A percentile compares a stretch with the other conserved stretches of the same genome.
These are phyloP conservation scores for Rhodotorula toruloides DNA, from an alignment of 768 basidiomycete genomes.

Conservation along the genomic window DNA sequence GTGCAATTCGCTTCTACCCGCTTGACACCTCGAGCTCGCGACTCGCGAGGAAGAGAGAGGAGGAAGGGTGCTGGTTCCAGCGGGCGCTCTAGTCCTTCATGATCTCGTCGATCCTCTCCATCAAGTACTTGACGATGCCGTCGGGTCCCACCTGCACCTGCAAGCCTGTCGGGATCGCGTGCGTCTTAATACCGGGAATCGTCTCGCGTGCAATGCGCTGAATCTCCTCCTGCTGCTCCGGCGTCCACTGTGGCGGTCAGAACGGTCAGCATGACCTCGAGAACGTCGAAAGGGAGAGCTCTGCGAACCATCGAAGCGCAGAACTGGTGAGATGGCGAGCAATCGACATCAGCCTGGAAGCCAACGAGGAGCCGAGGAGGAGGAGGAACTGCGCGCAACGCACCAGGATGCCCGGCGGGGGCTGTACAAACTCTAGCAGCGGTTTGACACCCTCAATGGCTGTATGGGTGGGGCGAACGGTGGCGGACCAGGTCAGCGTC, in stretches of 20 bases:
- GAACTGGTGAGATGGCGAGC: background rate
- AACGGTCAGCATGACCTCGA: no score
- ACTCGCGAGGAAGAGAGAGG: background rate
- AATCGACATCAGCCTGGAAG: no score
- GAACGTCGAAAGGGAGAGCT: background rate
- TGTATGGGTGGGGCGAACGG: background rate
- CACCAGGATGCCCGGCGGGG: slow-evolving; percentile 35
- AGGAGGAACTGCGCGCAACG: background rate
- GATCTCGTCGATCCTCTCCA: slow-evolving; percentile 33
- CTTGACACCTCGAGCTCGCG: no score
- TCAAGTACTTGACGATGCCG: slow-evolving; percentile 43
- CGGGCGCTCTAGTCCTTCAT: background rate
- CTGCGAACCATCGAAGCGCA: slow-evolving; percentile 40
- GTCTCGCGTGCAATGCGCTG: slow-evolving; percentile 42
- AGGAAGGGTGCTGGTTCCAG: no score
- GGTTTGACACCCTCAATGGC: slow-evolving; percentile 45
- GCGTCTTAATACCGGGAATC: slow-evolving; percentile 43
- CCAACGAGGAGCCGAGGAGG: no score
- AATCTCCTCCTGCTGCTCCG: slow-evolving; percentile 44
- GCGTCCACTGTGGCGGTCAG: slow-evolving; percentile 41
- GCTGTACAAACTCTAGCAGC: slow-evolving; percentile 40
- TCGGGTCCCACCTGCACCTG: slow-evolving; percentile 43
- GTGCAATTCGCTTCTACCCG: no score
- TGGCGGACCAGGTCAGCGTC: background rate
- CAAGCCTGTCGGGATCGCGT: slow-evolving; percentile 44